These are phyloP conservation scores for Skeletonema potamos DNA, from an alignment of 108 stramenopile species.

Conservation along the genomic window DNA sequence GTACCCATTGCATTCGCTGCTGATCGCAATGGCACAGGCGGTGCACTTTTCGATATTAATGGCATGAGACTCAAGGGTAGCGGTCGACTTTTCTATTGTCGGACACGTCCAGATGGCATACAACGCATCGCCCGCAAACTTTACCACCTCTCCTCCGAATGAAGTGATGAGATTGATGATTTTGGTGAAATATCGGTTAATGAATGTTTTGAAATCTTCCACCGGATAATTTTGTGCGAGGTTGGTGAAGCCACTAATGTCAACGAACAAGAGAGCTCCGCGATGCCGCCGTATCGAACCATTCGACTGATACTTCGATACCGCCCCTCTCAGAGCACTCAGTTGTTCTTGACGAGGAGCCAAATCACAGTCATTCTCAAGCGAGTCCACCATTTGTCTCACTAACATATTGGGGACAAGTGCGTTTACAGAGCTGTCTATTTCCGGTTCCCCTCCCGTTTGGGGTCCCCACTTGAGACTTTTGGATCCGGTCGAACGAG, in stretches of 20 bases:
- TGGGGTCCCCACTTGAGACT: constrained; percentile 11
- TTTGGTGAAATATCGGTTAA: constrained; percentile 49
- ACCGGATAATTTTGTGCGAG: constrained; percentile 19
- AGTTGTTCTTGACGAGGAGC: background rate
- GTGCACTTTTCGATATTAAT: constrained; percentile 20
- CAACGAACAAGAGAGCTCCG: constrained; percentile 50
- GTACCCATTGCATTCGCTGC: constrained; percentile 21
- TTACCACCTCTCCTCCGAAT: constrained; percentile 51
- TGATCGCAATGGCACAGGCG: constrained; percentile 26
- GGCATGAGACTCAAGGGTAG: background rate
- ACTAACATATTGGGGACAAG: constrained; percentile 16
- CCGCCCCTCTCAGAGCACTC: constrained; percentile 1
- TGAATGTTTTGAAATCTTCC: constrained; percentile 25
- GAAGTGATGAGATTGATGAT: constrained; percentile 30
- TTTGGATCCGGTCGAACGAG: background rate
- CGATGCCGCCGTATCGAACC: constrained; percentile 23
- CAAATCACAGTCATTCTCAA: background rate
- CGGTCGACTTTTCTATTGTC: constrained; percentile 2
- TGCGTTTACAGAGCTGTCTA: constrained; percentile 30
- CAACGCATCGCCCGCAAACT: constrained; percentile 60
- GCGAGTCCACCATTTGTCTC: constrained; percentile 18
- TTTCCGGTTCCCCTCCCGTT: background rate
- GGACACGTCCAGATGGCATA: constrained; percentile 36
- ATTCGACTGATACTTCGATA: constrained; percentile 13
- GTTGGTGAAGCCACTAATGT: constrained; percentile 55